Evolutionary conservation across 1,284 basidiomycete genomes (phyloP).

Genomic region (Erythrobasidium hasegawianum): DNA sequence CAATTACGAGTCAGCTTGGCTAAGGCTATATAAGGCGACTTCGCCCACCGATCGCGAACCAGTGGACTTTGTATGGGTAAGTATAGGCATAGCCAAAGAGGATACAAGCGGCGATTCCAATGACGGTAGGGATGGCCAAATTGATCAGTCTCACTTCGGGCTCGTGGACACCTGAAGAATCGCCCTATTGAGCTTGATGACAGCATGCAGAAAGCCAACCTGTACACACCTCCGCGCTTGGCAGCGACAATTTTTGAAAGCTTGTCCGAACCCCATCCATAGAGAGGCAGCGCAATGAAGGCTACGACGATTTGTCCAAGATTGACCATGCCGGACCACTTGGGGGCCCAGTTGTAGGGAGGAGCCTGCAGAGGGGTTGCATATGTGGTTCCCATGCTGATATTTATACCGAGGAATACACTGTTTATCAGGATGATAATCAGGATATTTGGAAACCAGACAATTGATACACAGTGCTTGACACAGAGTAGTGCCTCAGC

Average conservation of each 20-base stretch:
- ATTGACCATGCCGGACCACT: not conserved
- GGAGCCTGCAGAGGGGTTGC: conserved; percentile 9
- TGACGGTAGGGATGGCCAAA: too few species aligned
- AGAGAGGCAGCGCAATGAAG: not conserved
- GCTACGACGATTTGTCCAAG: conserved; percentile 5
- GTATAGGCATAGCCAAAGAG: conserved; percentile 2
- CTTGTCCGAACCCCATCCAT: too few species aligned
- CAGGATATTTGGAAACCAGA: conserved; percentile 4
- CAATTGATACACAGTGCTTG: conserved; percentile 8
- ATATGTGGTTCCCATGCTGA: conserved; percentile 8
- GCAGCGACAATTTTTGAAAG: too few species aligned
- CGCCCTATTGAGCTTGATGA: too few species aligned
- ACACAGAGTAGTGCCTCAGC: not conserved
- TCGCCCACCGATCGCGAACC: not conserved
- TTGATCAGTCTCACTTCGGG: too few species aligned
- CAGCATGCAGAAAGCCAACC: too few species aligned
- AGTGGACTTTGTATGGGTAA: conserved; percentile 2
- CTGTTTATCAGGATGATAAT: conserved; percentile 1
- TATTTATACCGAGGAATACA: conserved; percentile 9
- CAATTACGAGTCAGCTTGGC: too few species aligned
- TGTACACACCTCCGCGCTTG: too few species aligned
- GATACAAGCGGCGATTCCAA: not conserved
- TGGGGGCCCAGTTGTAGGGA: conserved; percentile 4
- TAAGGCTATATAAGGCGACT: not conserved
- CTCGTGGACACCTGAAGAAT: too few species aligned